These are phyloP conservation scores for Cercospora sojina DNA, from an alignment of 2,329 filamentous ascomycete genomes.

Conservation along the genomic window DNA sequence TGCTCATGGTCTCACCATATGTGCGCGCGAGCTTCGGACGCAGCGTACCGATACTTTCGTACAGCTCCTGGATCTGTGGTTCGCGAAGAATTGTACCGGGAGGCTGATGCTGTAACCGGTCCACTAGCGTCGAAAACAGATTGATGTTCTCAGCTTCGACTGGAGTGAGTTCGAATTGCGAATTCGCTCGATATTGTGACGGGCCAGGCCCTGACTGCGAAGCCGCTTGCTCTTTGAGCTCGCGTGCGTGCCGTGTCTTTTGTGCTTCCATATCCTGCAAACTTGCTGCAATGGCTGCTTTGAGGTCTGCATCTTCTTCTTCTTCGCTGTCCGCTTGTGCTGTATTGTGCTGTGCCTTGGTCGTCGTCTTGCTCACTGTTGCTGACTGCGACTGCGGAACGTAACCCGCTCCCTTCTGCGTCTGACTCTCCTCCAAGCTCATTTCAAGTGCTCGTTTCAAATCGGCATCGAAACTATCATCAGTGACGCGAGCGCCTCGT, in stretches of 20 bases:
- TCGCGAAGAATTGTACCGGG: slow-evolving; percentile 95
- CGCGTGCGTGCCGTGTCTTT: slow-evolving; percentile 83
- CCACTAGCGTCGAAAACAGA: slow-evolving; percentile 88
- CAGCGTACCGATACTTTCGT: slow-evolving; percentile 92
- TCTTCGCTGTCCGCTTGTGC: slow-evolving; percentile 60
- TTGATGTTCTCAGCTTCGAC: slow-evolving; percentile 98
- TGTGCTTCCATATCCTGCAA: slow-evolving; percentile 97
- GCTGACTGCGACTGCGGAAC: slow-evolving; percentile 54
- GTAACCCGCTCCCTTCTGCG: slow-evolving; percentile 68
- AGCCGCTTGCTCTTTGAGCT: slow-evolving; percentile 69
- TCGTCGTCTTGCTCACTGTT: slow-evolving; percentile 26
- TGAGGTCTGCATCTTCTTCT: slow-evolving; percentile 89
- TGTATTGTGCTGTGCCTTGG: slow-evolving; percentile 26
- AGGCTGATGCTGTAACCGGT: slow-evolving; percentile 90
- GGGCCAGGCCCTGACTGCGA: slow-evolving; percentile 54
- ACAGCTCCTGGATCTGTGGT: slow-evolving; percentile 95
- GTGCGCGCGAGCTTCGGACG: slow-evolving; percentile 91
- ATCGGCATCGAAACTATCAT: slow-evolving; percentile 88
- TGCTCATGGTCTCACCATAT: slow-evolving; percentile 99
- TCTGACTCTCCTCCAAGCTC: slow-evolving; percentile 91
- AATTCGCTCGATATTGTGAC: slow-evolving; percentile 66
- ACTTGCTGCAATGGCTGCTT: slow-evolving; percentile 92
- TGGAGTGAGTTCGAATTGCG: slow-evolving; percentile 89
- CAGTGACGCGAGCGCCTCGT: slow-evolving; percentile 70
- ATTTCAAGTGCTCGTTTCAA: slow-evolving; percentile 90